Conservation (phyloP, 345 rosid genomes). For the Corchorus capsularis region DNA sequence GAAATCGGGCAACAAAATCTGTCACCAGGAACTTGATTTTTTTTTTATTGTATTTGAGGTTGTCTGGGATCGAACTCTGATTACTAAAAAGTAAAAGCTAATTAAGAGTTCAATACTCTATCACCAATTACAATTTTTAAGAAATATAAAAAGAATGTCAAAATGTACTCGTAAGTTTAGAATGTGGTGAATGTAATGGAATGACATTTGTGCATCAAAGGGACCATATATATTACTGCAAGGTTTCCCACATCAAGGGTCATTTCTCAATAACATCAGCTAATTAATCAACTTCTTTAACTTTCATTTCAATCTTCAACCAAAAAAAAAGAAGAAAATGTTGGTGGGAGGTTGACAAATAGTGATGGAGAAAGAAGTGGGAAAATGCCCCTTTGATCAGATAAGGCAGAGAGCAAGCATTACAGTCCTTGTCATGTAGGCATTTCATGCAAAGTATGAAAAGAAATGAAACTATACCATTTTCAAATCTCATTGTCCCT, state of each 20-base stretch:
- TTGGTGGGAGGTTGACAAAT: constrained; percentile 47
- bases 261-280: constrained; percentile 1
- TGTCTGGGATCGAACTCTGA: too few species aligned
- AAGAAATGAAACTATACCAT: constrained; percentile 17
- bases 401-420: constrained; percentile 40
- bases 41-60: too few species aligned
- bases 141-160: too few species aligned
- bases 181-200: too few species aligned
- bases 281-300: neutral
- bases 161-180: too few species aligned
- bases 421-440: constrained; percentile 29
- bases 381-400: constrained; percentile 34
- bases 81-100: too few species aligned
- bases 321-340: neutral
- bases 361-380: constrained; percentile 41
- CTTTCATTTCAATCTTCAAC: neutral
- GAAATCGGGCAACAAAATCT: too few species aligned
- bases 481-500: constrained; percentile 20
- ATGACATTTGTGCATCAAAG: neutral
- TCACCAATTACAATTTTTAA: too few species aligned
- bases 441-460: constrained; percentile 13
- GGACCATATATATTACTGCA: neutral
- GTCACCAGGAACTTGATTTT: too few species aligned
- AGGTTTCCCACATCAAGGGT: constrained; percentile 7
- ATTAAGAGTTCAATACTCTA: too few species aligned